Evolutionary conservation across 1,284 basidiomycete species (phyloP), one percentile per base, ranked within the genome.

Genomic region (Ustilago vetiveriae): DNA sequence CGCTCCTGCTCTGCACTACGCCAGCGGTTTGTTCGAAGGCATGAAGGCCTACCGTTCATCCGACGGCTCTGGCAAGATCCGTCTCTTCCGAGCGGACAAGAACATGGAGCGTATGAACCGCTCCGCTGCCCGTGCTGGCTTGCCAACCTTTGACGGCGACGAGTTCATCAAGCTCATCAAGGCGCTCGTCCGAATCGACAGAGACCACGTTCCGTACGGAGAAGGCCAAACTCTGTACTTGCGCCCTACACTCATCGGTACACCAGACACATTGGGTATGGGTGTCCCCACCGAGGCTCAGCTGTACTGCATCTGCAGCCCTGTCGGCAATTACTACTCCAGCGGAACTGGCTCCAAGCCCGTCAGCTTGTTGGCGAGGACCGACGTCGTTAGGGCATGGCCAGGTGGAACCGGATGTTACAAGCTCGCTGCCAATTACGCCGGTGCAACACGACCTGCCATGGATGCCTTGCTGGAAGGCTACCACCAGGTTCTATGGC

Each of bases 351-450:
- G 57, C 4, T 48, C 49, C 47, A 71, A 74, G 52, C 72, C 72
- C 11, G 68, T 74, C 40, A 53, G 53, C 11, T 42, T 74, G 26
- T 54, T 74, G 8, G 70, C 65, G 1, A 40, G 56, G 23, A 64
- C 72, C 30, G 66, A 74, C 29, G 71, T 66, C 11, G 67, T 74
- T 3, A 90, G 94, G 47, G 94, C 95, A 9, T 88, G 90, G 30
- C 92, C 92, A 13, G 92, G 94, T 78, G 93, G 93, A 86, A 95
- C 92, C 41, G 94, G 94, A 41, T 90, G 90, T 11, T 95, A 85
- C 86, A 98, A 98, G 83, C 85, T 97, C 37, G 92, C 92, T 38
- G 89, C 90, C 24, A 96, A 96, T 62, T 72, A 74, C 40, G 70
- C 73, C 3, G 68, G 68, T 44, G 70, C 72, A 11, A 65, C 60